Evolutionary conservation across 1,284 basidiomycete species (phyloP), one percentile per base, ranked within the genome.

Genomic region (Vanrija sp.): DNA sequence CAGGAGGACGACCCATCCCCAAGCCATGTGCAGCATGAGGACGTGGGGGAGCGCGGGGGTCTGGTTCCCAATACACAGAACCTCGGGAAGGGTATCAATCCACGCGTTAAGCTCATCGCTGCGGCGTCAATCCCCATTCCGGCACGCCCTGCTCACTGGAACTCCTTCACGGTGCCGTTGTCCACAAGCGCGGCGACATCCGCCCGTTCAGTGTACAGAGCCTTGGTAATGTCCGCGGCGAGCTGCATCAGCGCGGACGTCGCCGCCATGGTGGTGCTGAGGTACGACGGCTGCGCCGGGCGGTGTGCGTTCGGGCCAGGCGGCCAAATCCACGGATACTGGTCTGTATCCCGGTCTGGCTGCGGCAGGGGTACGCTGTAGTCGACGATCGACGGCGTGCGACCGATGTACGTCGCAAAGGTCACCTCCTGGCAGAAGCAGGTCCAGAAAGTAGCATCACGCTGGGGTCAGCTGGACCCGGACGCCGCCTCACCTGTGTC

Each of bases 1-100:
- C 10, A 86, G 77, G 27, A 86, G 83, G 49, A 81, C 78, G 5
- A 83, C 73, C 84, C 84, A 86, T 73, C 82, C 81, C 64, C 83
- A 84, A 1, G 80, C 78, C 25, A 84, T 71, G 61, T 86, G 84
- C 52, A 85, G 73, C 78, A 83, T 84, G 4, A 86, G 70, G 27
- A 82, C 77, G 51, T 86, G 84, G 0, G 84, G 84, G 0, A 82
- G 78, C 2, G 83, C 79, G 10, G 75, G 78, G 18, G 80, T 77
- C 23, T 79, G 69, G 4, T 80, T 80, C 27, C 81, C 78, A 27
- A 85, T 73, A 14, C 51, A 37, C 6, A 74, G 54, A 24, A 83
- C 79, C 0, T 80, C 71, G 0, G 83, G 74, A 2, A 86, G 73
- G 0, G 75, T 71, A 23, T 82, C 79, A 60, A 81, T 81, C 84